phyloP scores from a whole-genome alignment of 169 alveolate species.

The Eimeria zaria region DNA sequence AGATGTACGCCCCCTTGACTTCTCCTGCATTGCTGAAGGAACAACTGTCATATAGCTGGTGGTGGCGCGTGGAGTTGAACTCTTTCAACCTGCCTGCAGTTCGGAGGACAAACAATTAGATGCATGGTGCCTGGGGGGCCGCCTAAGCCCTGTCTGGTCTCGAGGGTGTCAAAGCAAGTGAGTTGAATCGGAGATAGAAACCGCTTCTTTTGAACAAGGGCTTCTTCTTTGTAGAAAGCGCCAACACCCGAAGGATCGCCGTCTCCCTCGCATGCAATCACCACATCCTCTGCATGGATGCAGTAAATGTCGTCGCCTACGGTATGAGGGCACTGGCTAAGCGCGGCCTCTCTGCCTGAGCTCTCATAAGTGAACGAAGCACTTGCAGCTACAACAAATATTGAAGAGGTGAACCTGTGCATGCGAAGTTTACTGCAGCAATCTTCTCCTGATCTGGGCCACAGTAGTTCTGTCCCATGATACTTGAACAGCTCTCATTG shows the following conservation, averaged over 20 bases:
- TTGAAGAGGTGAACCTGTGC: conserved; percentile 80
- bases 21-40: conserved; percentile 55
- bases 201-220: conserved; percentile 34
- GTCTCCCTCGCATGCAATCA: conserved; percentile 88
- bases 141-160: conserved; percentile 1
- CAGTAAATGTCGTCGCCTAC: conserved; percentile 89
- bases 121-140: conserved; percentile 71
- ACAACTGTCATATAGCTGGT: background rate
- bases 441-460: conserved; percentile 86
- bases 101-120: conserved; percentile 35
- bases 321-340: conserved; percentile 76
- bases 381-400: background rate
- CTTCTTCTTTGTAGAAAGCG: conserved; percentile 67
- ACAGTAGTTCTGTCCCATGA: conserved; percentile 87
- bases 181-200: conserved; percentile 29
- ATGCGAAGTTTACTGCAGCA: conserved; percentile 87
- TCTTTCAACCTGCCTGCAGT: conserved; percentile 15
- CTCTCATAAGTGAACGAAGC: background rate
- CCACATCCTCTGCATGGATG: conserved; percentile 89
- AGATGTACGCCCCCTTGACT: conserved; percentile 93
- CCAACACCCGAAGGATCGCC: conserved; percentile 91
- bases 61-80: background rate
- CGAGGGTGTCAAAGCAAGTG: conserved; percentile 69
- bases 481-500: conserved; percentile 86
- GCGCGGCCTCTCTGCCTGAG: conserved; percentile 75